Base-by-base conservation (phyloP, 1,284 basidiomycete species). In the Ustilago xerochloae region DNA sequence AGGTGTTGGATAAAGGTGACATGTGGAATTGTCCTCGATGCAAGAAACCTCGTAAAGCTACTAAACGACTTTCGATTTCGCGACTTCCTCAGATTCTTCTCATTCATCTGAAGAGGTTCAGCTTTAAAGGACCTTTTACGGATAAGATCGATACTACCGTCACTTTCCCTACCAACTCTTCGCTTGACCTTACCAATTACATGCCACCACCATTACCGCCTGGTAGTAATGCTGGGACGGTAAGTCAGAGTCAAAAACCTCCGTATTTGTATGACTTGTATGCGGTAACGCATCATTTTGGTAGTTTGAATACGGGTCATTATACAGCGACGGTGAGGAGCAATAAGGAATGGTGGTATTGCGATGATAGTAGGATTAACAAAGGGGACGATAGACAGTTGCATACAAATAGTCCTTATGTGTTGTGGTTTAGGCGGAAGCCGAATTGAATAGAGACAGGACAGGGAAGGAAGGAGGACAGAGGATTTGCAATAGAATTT, bases 71-170 rank as follows among this genome's bases (percentile, higher is more conserved):
- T n/a, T 92, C 92, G 5, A 87, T 93, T 24, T 90, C 95, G 2
- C 91, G 96, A 15, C 88, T 99, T 12, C 97, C 97, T 0, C 94
- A 94, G 0, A 64, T 99, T 35, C 88, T 99, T 13, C 87, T 99
- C 70, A 94, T 99, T 77, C 95, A 98, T 81, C 88, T 99, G 41
- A 99, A 99, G 83, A 90, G 97, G 32, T 99, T 99, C 86, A 92
- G 92, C 48, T 91, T 91, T 71, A 92, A 93, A 75, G 94, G 94
- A 0, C 91, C 91, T 2, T 97, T 96, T 85, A 95, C 93, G 48
- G 94, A 98, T 87, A 98, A 98, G 86, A 84, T 86, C 32, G 57
- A 62, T 39, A 63, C 73, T 1, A 79, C 43, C n/a, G 62, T 75
- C 8, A 77, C 79, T 67, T 99, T 94, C 85, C 96, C 96, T 8